Percentiles rank a stretch among this genome's conserved stretches.
phyloP scores from a whole-genome alignment of 2,329 filamentous ascomycete species.

The Cryphonectria nitschkei region DNA sequence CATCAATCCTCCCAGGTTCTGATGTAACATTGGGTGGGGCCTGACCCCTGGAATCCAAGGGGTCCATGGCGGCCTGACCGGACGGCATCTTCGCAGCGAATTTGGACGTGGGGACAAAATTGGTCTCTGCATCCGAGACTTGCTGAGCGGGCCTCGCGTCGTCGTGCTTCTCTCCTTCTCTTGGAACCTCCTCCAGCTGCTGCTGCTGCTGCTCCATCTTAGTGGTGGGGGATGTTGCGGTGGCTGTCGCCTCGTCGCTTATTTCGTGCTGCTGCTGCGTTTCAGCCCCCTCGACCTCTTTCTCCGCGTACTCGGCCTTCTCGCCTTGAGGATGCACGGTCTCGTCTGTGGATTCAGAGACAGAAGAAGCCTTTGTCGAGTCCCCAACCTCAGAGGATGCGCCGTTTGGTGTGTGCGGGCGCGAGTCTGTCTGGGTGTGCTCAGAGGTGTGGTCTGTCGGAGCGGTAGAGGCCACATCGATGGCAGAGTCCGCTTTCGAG shows the following conservation, averaged over 20 bases:
- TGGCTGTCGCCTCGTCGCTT: constrained; percentile 20
- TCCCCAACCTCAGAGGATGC: constrained; percentile 58
- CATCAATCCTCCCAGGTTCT: constrained; percentile 29
- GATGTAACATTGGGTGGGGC: constrained; percentile 30
- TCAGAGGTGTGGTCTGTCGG: constrained; percentile 52
- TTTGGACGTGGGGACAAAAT: constrained; percentile 34
- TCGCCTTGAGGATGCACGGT: constrained; percentile 51
- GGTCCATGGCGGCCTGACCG: constrained; percentile 28
- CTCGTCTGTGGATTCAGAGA: constrained; percentile 66
- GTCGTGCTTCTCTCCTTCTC: background rate
- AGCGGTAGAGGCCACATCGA: constrained; percentile 54
- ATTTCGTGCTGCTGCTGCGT: constrained; percentile 21
- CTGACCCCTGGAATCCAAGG: constrained; percentile 25
- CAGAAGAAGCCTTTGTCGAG: constrained; percentile 66
- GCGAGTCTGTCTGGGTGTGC: constrained; percentile 58
- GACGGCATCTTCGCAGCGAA: constrained; percentile 32
- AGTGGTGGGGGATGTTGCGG: constrained; percentile 13
- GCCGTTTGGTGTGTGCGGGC: constrained; percentile 58
- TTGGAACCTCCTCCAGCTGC: constrained; percentile 19
- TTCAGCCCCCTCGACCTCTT: constrained; percentile 23
- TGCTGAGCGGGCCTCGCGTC: constrained; percentile 12
- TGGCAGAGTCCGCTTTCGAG: constrained; percentile 58
- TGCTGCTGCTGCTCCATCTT: background rate
- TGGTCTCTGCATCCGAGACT: constrained; percentile 22
- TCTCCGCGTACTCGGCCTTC: constrained; percentile 31